A percentile compares a stretch with the other conserved stretches of the same genome.
Evolutionary conservation across 2,329 filamentous ascomycete genomes (phyloP).

Genomic region (Rhinocladiella mackenziei): DNA sequence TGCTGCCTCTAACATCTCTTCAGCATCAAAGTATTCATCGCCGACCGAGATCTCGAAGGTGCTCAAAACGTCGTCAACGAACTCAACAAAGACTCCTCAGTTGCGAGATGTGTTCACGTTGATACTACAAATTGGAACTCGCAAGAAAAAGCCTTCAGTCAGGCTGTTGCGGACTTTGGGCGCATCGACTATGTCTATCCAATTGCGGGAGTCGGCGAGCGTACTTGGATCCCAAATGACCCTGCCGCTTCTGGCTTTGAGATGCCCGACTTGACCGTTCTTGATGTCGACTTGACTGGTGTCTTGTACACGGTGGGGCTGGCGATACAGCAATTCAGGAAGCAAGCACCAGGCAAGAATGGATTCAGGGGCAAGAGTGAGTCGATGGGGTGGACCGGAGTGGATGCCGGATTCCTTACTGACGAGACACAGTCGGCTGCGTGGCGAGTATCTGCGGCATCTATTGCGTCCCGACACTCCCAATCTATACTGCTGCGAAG

Average conservation of each 20-base stretch:
- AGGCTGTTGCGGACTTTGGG: slow-evolving; percentile 34
- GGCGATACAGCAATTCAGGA: slow-evolving; percentile 44
- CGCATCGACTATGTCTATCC: slow-evolving; percentile 42
- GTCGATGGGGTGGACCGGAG: too few species aligned
- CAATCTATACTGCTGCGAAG: slow-evolving; percentile 39
- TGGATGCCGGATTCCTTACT: neutral
- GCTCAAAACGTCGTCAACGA: slow-evolving; percentile 25
- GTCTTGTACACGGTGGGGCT: slow-evolving; percentile 42
- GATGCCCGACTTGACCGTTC: slow-evolving; percentile 38
- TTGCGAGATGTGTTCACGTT: slow-evolving; percentile 20
- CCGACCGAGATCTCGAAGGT: slow-evolving; percentile 26
- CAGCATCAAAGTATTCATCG: slow-evolving; percentile 33
- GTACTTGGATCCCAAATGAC: slow-evolving; percentile 35
- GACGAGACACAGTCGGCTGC: slow-evolving; percentile 18
- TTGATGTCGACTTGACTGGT: slow-evolving; percentile 43
- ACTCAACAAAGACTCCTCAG: slow-evolving; percentile 17
- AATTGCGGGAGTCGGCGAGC: slow-evolving; percentile 42
- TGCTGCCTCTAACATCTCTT: slow-evolving; percentile 2
- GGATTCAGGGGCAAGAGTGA: slow-evolving; percentile 40
- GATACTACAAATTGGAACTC: slow-evolving; percentile 26
- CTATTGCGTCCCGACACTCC: slow-evolving; percentile 41
- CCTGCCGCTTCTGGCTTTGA: slow-evolving; percentile 30
- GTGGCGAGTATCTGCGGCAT: slow-evolving; percentile 44
- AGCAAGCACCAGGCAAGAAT: slow-evolving; percentile 35
- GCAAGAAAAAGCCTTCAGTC: slow-evolving; percentile 35